These are phyloP conservation scores for Aureobasidium sp. DNA, from an alignment of 2,329 filamentous ascomycete species.

Conservation along the genomic window DNA sequence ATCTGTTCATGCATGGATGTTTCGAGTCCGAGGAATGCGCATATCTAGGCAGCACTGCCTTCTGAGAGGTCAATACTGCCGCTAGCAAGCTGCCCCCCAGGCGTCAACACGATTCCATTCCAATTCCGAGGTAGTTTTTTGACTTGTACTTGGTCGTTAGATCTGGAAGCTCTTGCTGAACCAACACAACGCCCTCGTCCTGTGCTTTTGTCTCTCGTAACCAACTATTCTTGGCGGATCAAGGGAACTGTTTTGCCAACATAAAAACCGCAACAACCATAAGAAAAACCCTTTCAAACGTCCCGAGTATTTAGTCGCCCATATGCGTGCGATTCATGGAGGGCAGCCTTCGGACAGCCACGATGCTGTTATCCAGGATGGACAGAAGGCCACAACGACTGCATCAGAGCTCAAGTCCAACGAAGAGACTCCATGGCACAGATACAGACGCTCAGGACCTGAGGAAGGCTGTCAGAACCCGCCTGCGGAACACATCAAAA, in stretches of 20 bases:
- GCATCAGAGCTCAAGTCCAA: not conserved
- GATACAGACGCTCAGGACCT: not conserved
- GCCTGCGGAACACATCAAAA: not conserved
- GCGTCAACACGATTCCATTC: too few species aligned
- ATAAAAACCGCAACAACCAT: not conserved
- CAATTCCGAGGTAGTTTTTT: too few species aligned
- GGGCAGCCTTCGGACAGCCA: not conserved
- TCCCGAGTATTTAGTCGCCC: not conserved
- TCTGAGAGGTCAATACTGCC: too few species aligned
- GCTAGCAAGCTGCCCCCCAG: too few species aligned
- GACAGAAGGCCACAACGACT: not conserved
- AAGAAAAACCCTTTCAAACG: not conserved
- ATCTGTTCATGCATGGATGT: too few species aligned
- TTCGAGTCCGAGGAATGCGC: too few species aligned
- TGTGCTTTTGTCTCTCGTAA: too few species aligned
- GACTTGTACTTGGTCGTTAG: too few species aligned
- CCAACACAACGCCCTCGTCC: too few species aligned
- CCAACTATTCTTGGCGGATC: not conserved
- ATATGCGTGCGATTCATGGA: not conserved
- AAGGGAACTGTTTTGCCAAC: not conserved
- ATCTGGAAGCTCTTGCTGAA: too few species aligned
- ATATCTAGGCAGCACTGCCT: too few species aligned
- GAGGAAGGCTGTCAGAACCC: not conserved
- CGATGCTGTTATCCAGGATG: not conserved
- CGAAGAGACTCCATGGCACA: not conserved